Evolutionary conservation across 73 alveolate genomes (phyloP).

Genomic region (Paramecium tetraurelia): DNA sequence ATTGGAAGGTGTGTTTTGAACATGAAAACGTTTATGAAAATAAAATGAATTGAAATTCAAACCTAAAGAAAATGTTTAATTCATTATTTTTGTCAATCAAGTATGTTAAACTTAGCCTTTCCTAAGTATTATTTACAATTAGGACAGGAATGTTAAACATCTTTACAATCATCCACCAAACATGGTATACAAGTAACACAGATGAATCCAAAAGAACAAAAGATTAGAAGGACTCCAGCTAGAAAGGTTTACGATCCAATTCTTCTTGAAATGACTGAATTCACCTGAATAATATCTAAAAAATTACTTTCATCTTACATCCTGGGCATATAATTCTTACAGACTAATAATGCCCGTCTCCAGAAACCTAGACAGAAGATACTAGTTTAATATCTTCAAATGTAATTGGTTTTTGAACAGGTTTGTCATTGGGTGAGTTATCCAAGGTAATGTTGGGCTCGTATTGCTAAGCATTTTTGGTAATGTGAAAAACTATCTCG

Average conservation of each 20-base stretch:
- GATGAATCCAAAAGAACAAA: conserved; percentile 12
- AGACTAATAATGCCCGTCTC: background rate
- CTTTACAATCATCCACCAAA: conserved; percentile 12
- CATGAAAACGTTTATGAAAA: background rate
- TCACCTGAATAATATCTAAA: background rate
- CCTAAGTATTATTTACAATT: conserved; percentile 5
- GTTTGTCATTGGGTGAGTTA: background rate
- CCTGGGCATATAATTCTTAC: background rate
- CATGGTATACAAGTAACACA: conserved; percentile 14
- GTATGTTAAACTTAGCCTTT: background rate
- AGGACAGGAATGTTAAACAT: background rate
- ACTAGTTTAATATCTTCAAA: background rate
- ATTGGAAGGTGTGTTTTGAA: background rate
- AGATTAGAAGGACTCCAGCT: background rate
- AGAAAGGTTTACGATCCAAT: background rate
- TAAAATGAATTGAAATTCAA: background rate
- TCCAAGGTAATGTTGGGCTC: background rate
- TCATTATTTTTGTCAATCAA: background rate
- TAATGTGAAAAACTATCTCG: background rate
- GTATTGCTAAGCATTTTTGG: background rate
- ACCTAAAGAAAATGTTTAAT: background rate
- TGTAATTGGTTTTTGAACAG: background rate
- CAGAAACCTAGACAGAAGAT: background rate
- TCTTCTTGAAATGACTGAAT: background rate
- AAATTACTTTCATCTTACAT: background rate